Base-by-base conservation (phyloP, 1,139 yeast species). In the Magnusiomyces tetraspermus region DNA sequence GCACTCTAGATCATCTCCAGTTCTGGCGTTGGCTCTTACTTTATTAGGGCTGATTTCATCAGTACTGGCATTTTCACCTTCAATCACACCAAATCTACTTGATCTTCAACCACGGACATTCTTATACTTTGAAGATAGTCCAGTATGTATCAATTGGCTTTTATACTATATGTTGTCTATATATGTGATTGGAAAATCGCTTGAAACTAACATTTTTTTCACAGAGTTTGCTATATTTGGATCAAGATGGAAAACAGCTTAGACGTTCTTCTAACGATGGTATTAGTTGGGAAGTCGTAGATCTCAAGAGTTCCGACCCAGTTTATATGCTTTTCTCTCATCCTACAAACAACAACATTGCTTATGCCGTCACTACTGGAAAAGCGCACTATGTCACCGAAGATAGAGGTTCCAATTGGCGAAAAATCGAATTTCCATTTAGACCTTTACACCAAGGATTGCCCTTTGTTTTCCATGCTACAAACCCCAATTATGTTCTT, bases 351-450 rank as follows among this genome's bases (percentile, higher is more conserved):
- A 68, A 67, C 31, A 66, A 72, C 1, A 65, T 82, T 48, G 92
- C 84, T 0, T 76, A 80, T 62, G 80, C 77, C 1, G 65, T 80
- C 53, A 69, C 57, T 0, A 58, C 66, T 0, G 64, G 65, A 15
- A 59, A 63, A 1, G 64, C 62, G 2, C 85, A 80, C 36, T 83
- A 67, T 59, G 69, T 74, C 26, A 78, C 92, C 4, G 67, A 63
- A 28, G 83, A 85, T 63, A 68, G 71, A 53, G 94, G 92, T 28
- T 66, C 71, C 41, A 62, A 76, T 1, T 85, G 92, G 92, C 57
- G 60, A 1, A 57, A 65, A 28, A 77, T 82, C 61, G 69, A 70
- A 26, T 53, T 63, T 22, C 61, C 60, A 8, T 22, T 46, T 31
- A 54, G 57, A 33, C 56, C 58, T 4, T 54, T 62, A 42, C 50